Base-by-base conservation (phyloP, 768 basidiomycete species). In the Mycena alexandri region DNA sequence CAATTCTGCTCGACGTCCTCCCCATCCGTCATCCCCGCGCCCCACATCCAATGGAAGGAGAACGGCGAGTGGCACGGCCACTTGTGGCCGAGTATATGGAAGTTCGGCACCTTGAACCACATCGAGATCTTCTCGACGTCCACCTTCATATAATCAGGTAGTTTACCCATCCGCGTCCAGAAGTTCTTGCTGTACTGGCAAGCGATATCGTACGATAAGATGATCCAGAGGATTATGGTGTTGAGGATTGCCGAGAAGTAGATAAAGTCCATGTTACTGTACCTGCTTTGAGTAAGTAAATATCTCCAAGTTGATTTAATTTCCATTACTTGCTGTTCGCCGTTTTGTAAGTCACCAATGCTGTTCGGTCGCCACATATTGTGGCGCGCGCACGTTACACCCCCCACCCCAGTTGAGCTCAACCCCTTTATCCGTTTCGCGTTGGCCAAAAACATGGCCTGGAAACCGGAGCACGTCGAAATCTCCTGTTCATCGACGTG, bases 301-400 rank as follows among this genome's bases (percentile, higher is more conserved):
- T 9, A 22, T 21, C 13, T 21, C 10, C n/a, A 47, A 3, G 13
- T 8, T 21, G 21, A 22, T 22, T 0, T 16, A 21, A n/a, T 3
- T n/a, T 5, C 0, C 21, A 3, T 9, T 17, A 47, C 46, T 9
- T 47, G 24, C 46, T 22, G 46, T 17, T 47, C 50, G 25, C 50
- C 72, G 17, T 60, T 52, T 44, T 73, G 72, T 22, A 73, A 51
- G 41, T 73, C 68, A 10, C n/a, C n/a, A n/a, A n/a, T n/a, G n/a
- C n/a, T n/a, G n/a, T n/a, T n/a, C n/a, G n/a, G n/a, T n/a, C n/a
- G 68, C 72, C 46, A 57, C 21, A 61, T 5, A 34, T 67, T 57
- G 43, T 69, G 67, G 16, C 43, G 63, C 10, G 63, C 53, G 19
- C 72, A 72, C 24, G 50, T 55, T 12, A 63, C 58, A 3, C 48